A percentile compares a stretch with the other conserved stretches of the same genome.
Evolutionary conservation across 495 filamentous ascomycete species (phyloP).

Genomic region (Thermochaetoides thermophila): DNA sequence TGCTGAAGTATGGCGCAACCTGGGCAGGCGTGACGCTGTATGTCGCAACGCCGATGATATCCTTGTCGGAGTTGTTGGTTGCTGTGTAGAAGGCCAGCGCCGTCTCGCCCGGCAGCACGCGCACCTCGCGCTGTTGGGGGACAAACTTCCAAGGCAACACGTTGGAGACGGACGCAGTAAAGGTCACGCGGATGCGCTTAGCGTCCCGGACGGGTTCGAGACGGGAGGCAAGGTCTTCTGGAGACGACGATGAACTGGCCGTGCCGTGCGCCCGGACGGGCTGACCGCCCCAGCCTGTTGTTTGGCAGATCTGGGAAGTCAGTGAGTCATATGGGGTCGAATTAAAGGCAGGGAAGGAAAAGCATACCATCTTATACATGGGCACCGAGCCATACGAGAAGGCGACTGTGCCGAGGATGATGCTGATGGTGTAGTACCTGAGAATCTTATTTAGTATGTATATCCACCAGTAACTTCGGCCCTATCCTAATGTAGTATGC

Average conservation of each 20-base stretch:
- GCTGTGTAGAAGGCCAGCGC: conserved; percentile 97
- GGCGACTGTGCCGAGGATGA: conserved; percentile 80
- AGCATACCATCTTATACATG: conserved; percentile 83
- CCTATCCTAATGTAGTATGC: neutral
- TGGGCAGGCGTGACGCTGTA: conserved; percentile 94
- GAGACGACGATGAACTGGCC: conserved; percentile 16
- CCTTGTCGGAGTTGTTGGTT: conserved; percentile 71
- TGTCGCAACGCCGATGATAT: conserved; percentile 96
- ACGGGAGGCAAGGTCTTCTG: conserved; percentile 52
- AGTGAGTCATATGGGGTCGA: neutral
- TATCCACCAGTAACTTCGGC: neutral
- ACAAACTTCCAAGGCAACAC: conserved; percentile 94
- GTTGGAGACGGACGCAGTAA: conserved; percentile 88
- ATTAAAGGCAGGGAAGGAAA: neutral
- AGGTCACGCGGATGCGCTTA: conserved; percentile 85
- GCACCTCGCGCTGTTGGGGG: conserved; percentile 92
- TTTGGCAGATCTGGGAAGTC: conserved; percentile 68
- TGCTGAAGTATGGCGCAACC: conserved; percentile 94
- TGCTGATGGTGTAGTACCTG: conserved; percentile 71
- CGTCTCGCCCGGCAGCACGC: conserved; percentile 89
- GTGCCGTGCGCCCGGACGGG: conserved; percentile 66
- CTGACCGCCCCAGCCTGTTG: conserved; percentile 89
- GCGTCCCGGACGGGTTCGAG: conserved; percentile 67
- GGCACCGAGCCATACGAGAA: conserved; percentile 93
- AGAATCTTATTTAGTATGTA: too few relatives aligned